phyloP scores from a whole-genome alignment of 257 asterid species.

The Phtheirospermum japonicum region DNA sequence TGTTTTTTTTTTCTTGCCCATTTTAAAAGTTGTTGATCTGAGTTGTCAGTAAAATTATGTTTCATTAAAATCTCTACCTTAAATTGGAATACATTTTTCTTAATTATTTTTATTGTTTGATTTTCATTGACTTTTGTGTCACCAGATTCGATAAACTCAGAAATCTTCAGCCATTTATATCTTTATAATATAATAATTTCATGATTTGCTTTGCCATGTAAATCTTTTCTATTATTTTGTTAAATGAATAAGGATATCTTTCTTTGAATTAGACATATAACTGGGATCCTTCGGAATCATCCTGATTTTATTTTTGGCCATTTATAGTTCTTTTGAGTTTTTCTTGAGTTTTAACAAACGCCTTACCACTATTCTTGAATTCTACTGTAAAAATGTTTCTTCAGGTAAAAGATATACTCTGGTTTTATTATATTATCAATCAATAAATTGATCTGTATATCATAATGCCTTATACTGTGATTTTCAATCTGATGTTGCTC shows the following conservation, averaged over 20 bases:
- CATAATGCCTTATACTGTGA: not conserved
- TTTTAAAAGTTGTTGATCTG: slow-evolving; percentile 25
- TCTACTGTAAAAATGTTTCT: not conserved
- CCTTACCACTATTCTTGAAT: not conserved
- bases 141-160: slow-evolving; percentile 25
- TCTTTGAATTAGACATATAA: slow-evolving; percentile 22
- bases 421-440: too few relatives aligned
- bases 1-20: not conserved
- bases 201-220: slow-evolving; percentile 18
- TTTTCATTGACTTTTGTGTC: slow-evolving; percentile 22
- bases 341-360: too few relatives aligned
- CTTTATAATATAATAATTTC: slow-evolving; percentile 8
- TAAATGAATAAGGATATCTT: slow-evolving; percentile 14
- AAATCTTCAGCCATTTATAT: slow-evolving; percentile 9
- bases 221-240: not conserved
- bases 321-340: too few relatives aligned
- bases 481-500: too few relatives aligned
- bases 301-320: slow-evolving; percentile 5
- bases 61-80: not conserved
- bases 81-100: not conserved
- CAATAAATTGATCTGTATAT: not conserved
- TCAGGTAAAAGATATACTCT: too few relatives aligned
- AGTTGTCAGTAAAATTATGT: slow-evolving; percentile 12
- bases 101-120: slow-evolving; percentile 8
- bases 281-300: slow-evolving; percentile 15